Conservation (phyloP, 139 green algal species). For the Picochlorum sp. region DNA sequence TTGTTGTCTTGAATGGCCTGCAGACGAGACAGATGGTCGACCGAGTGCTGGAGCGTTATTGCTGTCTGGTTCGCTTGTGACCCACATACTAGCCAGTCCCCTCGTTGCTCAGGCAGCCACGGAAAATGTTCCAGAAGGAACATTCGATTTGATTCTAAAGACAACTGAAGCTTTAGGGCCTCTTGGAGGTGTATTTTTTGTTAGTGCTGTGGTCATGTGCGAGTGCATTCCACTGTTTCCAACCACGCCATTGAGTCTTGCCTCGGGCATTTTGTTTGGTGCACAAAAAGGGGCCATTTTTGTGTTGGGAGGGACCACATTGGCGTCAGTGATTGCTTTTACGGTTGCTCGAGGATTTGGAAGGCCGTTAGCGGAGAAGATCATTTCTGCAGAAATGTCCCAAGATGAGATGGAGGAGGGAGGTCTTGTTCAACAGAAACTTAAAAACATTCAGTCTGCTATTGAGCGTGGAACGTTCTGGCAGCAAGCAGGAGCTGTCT, state of each 20-base stretch:
- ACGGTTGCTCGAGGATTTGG: conserved; percentile 20
- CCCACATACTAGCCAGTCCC: no score
- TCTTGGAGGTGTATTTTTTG: conserved; percentile 46
- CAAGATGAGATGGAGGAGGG: neutral
- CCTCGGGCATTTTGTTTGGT: conserved; percentile 72
- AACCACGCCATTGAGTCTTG: conserved; percentile 72
- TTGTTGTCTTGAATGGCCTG: neutral
- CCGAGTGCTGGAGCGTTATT: neutral
- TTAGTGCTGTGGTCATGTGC: conserved; percentile 43
- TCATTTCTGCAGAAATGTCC: conserved; percentile 12
- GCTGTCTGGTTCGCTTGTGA: neutral
- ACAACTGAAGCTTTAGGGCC: conserved; percentile 56
- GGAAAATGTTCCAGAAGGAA: conserved; percentile 7
- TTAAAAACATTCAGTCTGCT: conserved; percentile 39
- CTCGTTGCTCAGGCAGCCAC: neutral
- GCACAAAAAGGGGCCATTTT: conserved; percentile 38
- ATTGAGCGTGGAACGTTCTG: conserved; percentile 59
- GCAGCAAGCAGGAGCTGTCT: conserved; percentile 61
- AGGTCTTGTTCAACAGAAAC: conserved; percentile 24
- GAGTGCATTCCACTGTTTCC: conserved; percentile 81
- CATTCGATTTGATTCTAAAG: conserved; percentile 8
- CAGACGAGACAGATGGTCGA: neutral
- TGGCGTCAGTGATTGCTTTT: conserved; percentile 22
- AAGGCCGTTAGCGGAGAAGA: conserved; percentile 7
- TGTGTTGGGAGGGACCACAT: conserved; percentile 16